A percentile compares a stretch with the other conserved stretches of the same genome.
Evolutionary conservation across 2,329 filamentous ascomycete genomes (phyloP).

Genomic region (Neonectria coccinea): DNA sequence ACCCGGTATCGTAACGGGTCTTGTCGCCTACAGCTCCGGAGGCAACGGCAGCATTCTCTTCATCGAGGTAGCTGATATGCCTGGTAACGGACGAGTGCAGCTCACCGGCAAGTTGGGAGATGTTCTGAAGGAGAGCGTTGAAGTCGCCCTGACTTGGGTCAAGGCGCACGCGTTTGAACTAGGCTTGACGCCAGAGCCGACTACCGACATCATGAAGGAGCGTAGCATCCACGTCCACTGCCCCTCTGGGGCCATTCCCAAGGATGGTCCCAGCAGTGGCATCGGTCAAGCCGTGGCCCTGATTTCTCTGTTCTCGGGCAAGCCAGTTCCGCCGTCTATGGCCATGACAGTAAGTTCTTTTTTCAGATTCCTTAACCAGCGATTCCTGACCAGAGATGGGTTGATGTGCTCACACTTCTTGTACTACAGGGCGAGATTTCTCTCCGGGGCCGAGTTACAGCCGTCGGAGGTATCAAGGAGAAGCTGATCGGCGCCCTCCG

Average conservation of each 20-base stretch:
- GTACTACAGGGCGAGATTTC: slow-evolving; percentile 73
- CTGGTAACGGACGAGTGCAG: slow-evolving; percentile 89
- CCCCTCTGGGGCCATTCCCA: slow-evolving; percentile 92
- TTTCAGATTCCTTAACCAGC: slow-evolving; percentile 33
- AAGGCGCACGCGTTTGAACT: slow-evolving; percentile 95
- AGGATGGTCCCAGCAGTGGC: slow-evolving; percentile 88
- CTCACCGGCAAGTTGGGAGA: slow-evolving; percentile 96
- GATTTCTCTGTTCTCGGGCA: slow-evolving; percentile 88
- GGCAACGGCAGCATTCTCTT: slow-evolving; percentile 97
- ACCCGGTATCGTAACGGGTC: slow-evolving; percentile 93
- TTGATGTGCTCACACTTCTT: slow-evolving; percentile 41
- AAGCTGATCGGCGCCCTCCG: slow-evolving; percentile 95
- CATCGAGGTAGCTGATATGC: slow-evolving; percentile 98
- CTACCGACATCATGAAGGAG: slow-evolving; percentile 95
- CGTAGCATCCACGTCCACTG: slow-evolving; percentile 97
- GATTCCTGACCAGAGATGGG: slow-evolving; percentile 5
- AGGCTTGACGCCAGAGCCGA: slow-evolving; percentile 81
- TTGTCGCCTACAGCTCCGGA: slow-evolving; percentile 93
- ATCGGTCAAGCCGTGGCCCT: slow-evolving; percentile 94
- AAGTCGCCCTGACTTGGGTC: slow-evolving; percentile 96
- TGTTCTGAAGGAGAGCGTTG: slow-evolving; percentile 95
- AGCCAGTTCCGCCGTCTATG: slow-evolving; percentile 87
- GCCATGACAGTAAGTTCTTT: slow-evolving; percentile 83
- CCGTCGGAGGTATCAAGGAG: slow-evolving; percentile 98
- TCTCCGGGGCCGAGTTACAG: slow-evolving; percentile 88